Evolutionary conservation across 2,329 filamentous ascomycete genomes (phyloP).

Genomic region (Macrophomina pseudophaseolina): DNA sequence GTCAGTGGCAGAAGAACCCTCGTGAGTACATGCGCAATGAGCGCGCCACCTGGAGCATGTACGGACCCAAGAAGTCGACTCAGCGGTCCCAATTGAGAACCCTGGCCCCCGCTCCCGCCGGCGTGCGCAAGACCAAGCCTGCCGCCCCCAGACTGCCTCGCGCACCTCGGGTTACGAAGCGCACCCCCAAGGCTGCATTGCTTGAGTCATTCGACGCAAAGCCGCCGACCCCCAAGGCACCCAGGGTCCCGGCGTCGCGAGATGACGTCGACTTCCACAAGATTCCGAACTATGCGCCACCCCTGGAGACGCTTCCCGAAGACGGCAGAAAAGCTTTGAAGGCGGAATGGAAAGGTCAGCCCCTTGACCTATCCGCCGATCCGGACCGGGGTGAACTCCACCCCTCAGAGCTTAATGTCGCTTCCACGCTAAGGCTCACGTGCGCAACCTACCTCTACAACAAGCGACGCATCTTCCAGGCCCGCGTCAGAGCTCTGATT

Average conservation of each 20-base stretch:
- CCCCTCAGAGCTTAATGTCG: conserved; percentile 76
- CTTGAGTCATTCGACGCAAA: conserved; percentile 47
- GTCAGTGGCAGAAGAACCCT: conserved; percentile 53
- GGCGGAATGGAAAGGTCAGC: conserved; percentile 84
- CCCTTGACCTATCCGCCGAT: conserved; percentile 76
- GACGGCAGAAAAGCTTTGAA: conserved; percentile 71
- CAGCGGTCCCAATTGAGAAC: conserved; percentile 44
- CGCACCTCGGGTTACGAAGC: conserved; percentile 41
- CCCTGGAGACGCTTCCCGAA: conserved; percentile 65
- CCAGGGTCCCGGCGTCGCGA: conserved; percentile 74
- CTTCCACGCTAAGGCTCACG: conserved; percentile 78
- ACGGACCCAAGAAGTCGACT: conserved; percentile 45
- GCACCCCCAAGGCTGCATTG: conserved; percentile 39
- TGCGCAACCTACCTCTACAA: conserved; percentile 89
- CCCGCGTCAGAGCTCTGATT: conserved; percentile 68
- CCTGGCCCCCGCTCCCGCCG: conserved; percentile 44
- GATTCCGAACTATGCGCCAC: conserved; percentile 75
- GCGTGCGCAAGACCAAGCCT: conserved; percentile 40
- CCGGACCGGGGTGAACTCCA: conserved; percentile 74
- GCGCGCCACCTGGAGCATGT: conserved; percentile 53
- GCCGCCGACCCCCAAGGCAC: conserved; percentile 44
- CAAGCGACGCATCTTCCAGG: conserved; percentile 89
- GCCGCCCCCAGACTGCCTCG: conserved; percentile 41
- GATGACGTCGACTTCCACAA: conserved; percentile 82
- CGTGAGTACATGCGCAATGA: conserved; percentile 59